These are phyloP conservation scores for Patellifolia procumbens DNA, from an alignment of 179 eudicot genomes.

Conservation along the genomic window DNA sequence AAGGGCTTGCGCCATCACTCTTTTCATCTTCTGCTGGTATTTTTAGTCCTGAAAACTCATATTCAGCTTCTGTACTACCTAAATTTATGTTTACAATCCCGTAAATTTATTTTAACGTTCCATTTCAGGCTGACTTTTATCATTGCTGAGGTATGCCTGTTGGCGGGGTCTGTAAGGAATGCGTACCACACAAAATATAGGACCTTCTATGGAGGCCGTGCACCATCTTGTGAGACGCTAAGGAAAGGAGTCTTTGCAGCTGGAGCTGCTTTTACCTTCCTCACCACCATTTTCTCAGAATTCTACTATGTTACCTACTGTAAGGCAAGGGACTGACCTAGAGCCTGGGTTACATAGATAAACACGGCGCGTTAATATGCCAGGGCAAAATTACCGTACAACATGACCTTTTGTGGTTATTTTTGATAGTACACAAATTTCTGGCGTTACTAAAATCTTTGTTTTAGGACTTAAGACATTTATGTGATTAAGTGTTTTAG, in stretches of 20 bases:
- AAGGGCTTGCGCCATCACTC: conserved; percentile 70
- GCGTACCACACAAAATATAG: conserved; percentile 67
- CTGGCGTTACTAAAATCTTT: not conserved
- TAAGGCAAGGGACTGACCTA: conserved; percentile 48
- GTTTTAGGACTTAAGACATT: not conserved
- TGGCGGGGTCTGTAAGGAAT: conserved; percentile 79
- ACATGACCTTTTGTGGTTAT: not conserved
- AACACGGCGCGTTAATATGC: not conserved
- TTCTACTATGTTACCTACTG: conserved; percentile 65
- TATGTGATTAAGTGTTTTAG: not conserved
- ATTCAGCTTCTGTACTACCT: not conserved
- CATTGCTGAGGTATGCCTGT: conserved; percentile 73
- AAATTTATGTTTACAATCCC: not conserved
- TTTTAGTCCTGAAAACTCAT: not conserved
- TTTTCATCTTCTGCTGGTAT: conserved; percentile 79
- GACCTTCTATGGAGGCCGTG: conserved; percentile 33
- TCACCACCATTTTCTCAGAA: conserved; percentile 67
- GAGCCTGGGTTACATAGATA: conserved; percentile 14
- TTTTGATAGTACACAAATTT: no score
- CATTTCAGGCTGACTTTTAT: conserved; percentile 70
- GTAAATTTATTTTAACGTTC: not conserved
- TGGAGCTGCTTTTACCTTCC: conserved; percentile 76
- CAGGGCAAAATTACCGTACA: not conserved
- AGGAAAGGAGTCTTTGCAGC: conserved; percentile 94
- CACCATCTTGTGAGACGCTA: conserved; percentile 71